Conservation (phyloP, 345 rosid genomes). For the Luvunga scandens region DNA sequence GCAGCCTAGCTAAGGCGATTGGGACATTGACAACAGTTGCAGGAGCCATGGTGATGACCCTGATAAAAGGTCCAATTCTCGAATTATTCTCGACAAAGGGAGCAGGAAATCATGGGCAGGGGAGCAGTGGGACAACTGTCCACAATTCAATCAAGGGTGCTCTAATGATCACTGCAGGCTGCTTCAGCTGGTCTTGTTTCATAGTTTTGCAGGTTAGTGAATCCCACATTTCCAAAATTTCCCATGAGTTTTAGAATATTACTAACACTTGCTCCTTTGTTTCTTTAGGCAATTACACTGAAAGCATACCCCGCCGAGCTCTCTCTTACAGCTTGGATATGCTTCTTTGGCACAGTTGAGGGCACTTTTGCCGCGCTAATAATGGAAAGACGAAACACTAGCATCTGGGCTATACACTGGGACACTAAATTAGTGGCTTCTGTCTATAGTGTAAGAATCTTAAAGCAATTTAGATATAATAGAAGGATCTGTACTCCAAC, state of each 20-base stretch:
- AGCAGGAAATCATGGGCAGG: slow-evolving; percentile 23
- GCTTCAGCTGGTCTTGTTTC: slow-evolving; percentile 76
- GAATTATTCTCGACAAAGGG: slow-evolving; percentile 57
- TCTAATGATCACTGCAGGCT: slow-evolving; percentile 52
- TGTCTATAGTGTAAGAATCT: slow-evolving; percentile 60
- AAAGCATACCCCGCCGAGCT: slow-evolving; percentile 75
- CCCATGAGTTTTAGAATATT: not conserved
- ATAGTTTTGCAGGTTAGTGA: slow-evolving; percentile 63
- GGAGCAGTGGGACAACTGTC: slow-evolving; percentile 37
- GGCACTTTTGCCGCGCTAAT: slow-evolving; percentile 54
- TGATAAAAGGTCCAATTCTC: slow-evolving; percentile 60
- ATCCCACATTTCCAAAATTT: no score
- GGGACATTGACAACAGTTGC: slow-evolving; percentile 80
- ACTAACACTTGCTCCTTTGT: not conserved
- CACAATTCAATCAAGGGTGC: slow-evolving; percentile 64
- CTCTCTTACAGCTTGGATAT: slow-evolving; percentile 80
- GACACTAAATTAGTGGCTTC: slow-evolving; percentile 69
- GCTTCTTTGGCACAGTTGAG: slow-evolving; percentile 67
- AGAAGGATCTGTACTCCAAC: not conserved
- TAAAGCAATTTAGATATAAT: not conserved
- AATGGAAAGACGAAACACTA: slow-evolving; percentile 63
- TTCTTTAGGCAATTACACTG: slow-evolving; percentile 51
- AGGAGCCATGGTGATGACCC: slow-evolving; percentile 93
- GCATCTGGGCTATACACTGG: slow-evolving; percentile 65
- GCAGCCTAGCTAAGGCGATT: slow-evolving; percentile 60